Evolutionary conservation across 2,329 filamentous ascomycete genomes (phyloP).

Genomic region (Trichophyton mentagrophytes): DNA sequence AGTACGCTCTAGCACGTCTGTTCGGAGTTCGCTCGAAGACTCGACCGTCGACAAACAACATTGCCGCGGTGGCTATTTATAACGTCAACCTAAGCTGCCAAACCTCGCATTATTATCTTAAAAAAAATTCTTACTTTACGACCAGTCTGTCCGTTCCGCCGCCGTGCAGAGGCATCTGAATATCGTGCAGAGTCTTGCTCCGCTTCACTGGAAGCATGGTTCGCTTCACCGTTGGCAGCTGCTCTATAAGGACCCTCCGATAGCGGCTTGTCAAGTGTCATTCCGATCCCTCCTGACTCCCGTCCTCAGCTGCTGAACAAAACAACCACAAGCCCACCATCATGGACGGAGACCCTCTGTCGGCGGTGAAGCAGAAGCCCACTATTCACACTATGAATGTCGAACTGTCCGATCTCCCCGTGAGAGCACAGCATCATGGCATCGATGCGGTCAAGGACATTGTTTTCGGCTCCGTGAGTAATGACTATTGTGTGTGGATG

Average conservation of each 20-base stretch:
- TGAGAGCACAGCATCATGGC: constrained; percentile 32
- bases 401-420: constrained; percentile 28
- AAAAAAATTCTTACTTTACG: neutral
- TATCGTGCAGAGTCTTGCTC: neutral
- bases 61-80: too few species aligned
- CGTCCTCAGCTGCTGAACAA: neutral
- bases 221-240: neutral
- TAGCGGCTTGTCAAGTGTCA: constrained; percentile 12
- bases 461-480: constrained; percentile 66
- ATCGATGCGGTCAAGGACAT: constrained; percentile 73
- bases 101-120: neutral
- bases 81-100: constrained; percentile 3
- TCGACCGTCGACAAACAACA: too few species aligned
- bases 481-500: neutral
- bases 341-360: constrained; percentile 17
- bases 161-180: neutral
- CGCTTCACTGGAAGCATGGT: constrained; percentile 6
- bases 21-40: too few species aligned
- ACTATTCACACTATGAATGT: constrained; percentile 27
- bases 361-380: constrained; percentile 19
- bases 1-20: neutral
- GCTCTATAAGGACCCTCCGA: constrained; percentile 21
- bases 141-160: neutral
- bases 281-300: neutral
- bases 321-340: neutral